Conservation (phyloP, 352 stramenopile species). For the Globisporangium radiosum region DNA sequence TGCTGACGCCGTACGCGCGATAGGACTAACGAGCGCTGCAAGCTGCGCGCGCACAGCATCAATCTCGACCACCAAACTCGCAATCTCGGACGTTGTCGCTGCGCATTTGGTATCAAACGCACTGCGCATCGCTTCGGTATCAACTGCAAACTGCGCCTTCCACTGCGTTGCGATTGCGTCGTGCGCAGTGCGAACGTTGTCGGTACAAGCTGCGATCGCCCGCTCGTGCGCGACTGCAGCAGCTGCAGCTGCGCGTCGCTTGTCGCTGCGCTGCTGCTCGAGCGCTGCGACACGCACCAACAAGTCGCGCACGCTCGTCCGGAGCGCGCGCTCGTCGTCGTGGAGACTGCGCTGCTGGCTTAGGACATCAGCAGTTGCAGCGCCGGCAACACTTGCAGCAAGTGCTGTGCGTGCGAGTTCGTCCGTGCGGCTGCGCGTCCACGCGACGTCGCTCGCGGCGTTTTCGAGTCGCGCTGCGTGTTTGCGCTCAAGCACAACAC, state of each 20-base stretch:
- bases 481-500: constrained; percentile 54
- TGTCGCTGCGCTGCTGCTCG: constrained; percentile 28
- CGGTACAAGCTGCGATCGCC: constrained; percentile 11
- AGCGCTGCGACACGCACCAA: constrained; percentile 52
- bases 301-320: constrained; percentile 48
- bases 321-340: constrained; percentile 44
- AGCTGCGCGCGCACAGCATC: constrained; percentile 27
- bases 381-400: constrained; percentile 17
- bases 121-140: too few relatives aligned
- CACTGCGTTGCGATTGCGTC: constrained; percentile 23
- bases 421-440: constrained; percentile 37
- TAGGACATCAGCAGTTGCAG: constrained; percentile 18
- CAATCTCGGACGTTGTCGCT: background rate
- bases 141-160: too few relatives aligned
- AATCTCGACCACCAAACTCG: constrained; percentile 21
- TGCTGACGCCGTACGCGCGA: background rate
- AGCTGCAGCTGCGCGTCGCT: constrained; percentile 42
- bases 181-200: too few relatives aligned
- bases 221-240: constrained; percentile 46
- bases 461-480: constrained; percentile 46
- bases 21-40: constrained; percentile 7
- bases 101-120: too few relatives aligned
- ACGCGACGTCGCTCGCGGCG: constrained; percentile 44
- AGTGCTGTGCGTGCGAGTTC: constrained; percentile 36
- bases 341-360: constrained; percentile 45